Percentiles rank a stretch among this genome's conserved stretches.
Evolutionary conservation across 495 filamentous ascomycete genomes (phyloP).

Genomic region (Tuber calosporum): DNA sequence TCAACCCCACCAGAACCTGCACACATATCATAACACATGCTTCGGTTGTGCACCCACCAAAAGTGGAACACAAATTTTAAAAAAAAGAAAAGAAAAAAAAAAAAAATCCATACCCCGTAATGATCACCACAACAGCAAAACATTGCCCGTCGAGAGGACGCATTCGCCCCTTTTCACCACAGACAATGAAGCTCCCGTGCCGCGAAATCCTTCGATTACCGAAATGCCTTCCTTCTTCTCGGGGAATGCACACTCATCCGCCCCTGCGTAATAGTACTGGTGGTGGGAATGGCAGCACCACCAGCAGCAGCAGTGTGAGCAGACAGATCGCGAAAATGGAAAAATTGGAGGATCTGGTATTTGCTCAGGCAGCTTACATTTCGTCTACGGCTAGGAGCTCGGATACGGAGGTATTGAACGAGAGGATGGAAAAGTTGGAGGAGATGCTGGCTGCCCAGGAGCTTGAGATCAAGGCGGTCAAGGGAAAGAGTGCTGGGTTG

Average conservation of each 20-base stretch:
- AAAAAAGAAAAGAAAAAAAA: background rate
- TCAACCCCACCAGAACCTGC: background rate
- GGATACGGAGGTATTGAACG: background rate
- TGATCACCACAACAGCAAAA: background rate
- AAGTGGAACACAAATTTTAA: background rate
- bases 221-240: background rate
- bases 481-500: background rate
- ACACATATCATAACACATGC: too few species aligned
- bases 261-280: background rate
- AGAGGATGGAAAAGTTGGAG: constrained; percentile 2
- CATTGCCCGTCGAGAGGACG: background rate
- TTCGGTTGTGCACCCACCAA: background rate
- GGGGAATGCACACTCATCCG: background rate
- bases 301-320: background rate
- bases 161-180: background rate
- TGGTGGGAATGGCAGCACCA: background rate
- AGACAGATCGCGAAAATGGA: background rate
- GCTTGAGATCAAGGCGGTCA: background rate
- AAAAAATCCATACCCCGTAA: background rate
- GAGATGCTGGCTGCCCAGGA: background rate
- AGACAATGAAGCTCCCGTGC: background rate
- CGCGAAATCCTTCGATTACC: background rate
- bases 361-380: background rate
- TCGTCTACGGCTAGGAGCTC: background rate
- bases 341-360: background rate